Evolutionary conservation across 2,329 filamentous ascomycete genomes (phyloP).

Genomic region (Calonectria pauciramosa): DNA sequence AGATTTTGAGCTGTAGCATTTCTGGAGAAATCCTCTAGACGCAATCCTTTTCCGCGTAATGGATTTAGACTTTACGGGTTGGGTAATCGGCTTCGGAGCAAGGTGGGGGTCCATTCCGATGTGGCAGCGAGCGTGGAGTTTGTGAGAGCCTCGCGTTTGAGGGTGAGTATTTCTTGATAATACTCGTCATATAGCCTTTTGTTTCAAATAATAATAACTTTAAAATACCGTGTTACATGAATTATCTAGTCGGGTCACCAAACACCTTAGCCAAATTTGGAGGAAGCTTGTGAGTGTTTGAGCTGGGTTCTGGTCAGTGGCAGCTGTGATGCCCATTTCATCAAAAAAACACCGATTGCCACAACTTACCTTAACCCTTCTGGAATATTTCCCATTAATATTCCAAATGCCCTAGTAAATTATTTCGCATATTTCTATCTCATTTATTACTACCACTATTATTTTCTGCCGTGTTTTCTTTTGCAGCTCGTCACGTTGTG

Average conservation of each 20-base stretch:
- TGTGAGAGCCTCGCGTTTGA: not conserved
- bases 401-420: too few species aligned
- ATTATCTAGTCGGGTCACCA: not conserved
- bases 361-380: too few species aligned
- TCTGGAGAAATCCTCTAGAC: not conserved
- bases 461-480: too few species aligned
- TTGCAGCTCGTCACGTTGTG: too few species aligned
- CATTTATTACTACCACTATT: too few species aligned
- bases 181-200: not conserved
- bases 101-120: not conserved
- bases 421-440: not conserved
- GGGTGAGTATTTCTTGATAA: not conserved
- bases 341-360: not conserved
- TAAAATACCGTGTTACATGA: not conserved
- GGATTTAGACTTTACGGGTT: not conserved
- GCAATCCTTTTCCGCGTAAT: not conserved
- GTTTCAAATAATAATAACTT: not conserved
- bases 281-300: too few species aligned
- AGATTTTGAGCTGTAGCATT: not conserved
- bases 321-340: not conserved
- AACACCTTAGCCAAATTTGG: not conserved
- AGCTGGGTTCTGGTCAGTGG: too few species aligned
- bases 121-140: not conserved
- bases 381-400: rapidly evolving
- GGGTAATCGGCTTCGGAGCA: not conserved